These are phyloP conservation scores for Thalia dealbata DNA, from an alignment of 176 grass and related monocot species.

Conservation along the genomic window DNA sequence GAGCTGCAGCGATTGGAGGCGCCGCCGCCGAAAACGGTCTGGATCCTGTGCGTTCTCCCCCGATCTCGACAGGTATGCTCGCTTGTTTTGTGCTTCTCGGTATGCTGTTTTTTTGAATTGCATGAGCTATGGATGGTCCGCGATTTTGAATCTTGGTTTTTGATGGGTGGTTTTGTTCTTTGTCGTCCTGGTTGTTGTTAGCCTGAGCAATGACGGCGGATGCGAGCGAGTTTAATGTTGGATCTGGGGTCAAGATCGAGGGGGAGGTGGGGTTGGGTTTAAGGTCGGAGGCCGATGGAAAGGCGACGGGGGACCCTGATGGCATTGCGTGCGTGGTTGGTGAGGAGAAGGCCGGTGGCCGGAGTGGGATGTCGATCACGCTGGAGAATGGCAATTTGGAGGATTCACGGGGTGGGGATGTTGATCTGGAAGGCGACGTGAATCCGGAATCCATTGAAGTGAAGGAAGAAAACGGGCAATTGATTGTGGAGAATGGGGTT, in stretches of 20 bases:
- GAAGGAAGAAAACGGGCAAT: conserved; percentile 7
- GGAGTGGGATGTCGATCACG: conserved; percentile 31
- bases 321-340: conserved; percentile 17
- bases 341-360: conserved; percentile 29
- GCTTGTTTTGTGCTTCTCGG: not conserved
- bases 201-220: conserved; percentile 47
- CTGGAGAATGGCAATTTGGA: conserved; percentile 44
- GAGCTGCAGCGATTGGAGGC: not conserved
- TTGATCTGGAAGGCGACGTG: conserved; percentile 16
- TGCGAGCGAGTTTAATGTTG: conserved; percentile 27
- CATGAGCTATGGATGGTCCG: not conserved
- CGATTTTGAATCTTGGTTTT: not conserved
- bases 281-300: not conserved
- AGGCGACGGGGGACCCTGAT: not conserved
- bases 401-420: conserved; percentile 22
- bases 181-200: conserved; percentile 13
- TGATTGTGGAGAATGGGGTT: conserved; percentile 8
- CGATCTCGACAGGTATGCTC: not conserved
- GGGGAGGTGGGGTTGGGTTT: conserved; percentile 6
- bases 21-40: not conserved
- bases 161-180: not conserved
- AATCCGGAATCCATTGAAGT: not conserved
- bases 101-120: not conserved
- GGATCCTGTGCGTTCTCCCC: not conserved
- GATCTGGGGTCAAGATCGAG: conserved; percentile 29